phyloP scores from a whole-genome alignment of 2,329 filamentous ascomycete species.

The Monosporascus ibericus region DNA sequence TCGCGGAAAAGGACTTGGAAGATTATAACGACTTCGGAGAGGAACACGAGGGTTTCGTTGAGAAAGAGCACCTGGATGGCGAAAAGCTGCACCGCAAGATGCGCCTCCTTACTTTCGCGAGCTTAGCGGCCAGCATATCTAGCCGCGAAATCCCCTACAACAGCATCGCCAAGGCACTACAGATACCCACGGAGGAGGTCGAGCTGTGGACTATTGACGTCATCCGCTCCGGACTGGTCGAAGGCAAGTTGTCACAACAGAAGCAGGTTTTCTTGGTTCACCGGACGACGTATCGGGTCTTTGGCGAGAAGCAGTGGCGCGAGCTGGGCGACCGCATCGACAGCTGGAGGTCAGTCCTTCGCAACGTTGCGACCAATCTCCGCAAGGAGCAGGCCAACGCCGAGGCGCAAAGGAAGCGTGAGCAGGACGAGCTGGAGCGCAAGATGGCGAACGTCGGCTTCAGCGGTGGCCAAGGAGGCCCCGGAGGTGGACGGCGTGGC shows the following conservation, averaged over 20 bases:
- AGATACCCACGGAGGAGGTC: slow-evolving; percentile 76
- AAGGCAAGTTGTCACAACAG: slow-evolving; percentile 92
- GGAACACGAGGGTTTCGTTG: slow-evolving; percentile 80
- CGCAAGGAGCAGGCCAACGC: slow-evolving; percentile 76
- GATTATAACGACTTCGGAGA: slow-evolving; percentile 95
- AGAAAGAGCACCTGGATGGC: slow-evolving; percentile 66
- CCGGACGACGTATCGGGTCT: slow-evolving; percentile 92
- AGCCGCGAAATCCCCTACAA: slow-evolving; percentile 85
- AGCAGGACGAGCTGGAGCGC: slow-evolving; percentile 64
- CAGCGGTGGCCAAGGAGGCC: slow-evolving; percentile 27
- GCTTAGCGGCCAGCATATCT: slow-evolving; percentile 75
- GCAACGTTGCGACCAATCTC: slow-evolving; percentile 71
- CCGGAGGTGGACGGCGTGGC: slow-evolving; percentile 24
- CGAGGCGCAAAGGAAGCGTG: slow-evolving; percentile 70
- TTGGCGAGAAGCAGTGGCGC: slow-evolving; percentile 96
- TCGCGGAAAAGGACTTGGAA: slow-evolving; percentile 88
- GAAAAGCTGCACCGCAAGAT: slow-evolving; percentile 86
- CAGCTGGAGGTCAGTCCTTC: slow-evolving; percentile 80
- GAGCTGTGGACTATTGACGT: slow-evolving; percentile 99
- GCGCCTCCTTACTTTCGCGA: slow-evolving; percentile 88
- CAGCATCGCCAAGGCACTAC: slow-evolving; percentile 76
- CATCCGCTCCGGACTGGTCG: slow-evolving; percentile 89
- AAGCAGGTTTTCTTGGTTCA: slow-evolving; percentile 93
- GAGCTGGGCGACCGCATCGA: slow-evolving; percentile 88
- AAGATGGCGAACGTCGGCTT: slow-evolving; percentile 47